A percentile compares a stretch with the other conserved stretches of the same genome.
Conservation (phyloP, 2,329 filamentous ascomycete genomes). For the Trichophyton benhamiae region DNA sequence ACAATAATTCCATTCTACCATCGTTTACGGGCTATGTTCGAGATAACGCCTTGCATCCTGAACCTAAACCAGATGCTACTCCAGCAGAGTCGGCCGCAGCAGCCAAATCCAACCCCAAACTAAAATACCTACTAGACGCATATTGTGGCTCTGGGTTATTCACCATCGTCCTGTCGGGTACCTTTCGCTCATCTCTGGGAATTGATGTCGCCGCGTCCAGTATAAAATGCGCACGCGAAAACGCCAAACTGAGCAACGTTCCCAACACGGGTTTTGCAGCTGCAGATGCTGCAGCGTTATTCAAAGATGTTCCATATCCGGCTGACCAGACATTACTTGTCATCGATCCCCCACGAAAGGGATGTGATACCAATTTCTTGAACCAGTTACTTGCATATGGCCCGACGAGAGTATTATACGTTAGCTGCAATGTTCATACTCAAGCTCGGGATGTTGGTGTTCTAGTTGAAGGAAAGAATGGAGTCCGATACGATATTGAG, state of each 20-base stretch:
- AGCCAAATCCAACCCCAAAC: slow-evolving; percentile 29
- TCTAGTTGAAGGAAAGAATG: slow-evolving; percentile 55
- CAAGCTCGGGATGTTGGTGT: slow-evolving; percentile 88
- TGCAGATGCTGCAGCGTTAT: slow-evolving; percentile 73
- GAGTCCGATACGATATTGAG: slow-evolving; percentile 66
- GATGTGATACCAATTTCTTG: slow-evolving; percentile 77
- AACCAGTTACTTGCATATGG: slow-evolving; percentile 65
- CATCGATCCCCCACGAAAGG: slow-evolving; percentile 91
- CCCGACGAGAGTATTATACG: slow-evolving; percentile 74
- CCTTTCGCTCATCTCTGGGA: slow-evolving; percentile 69
- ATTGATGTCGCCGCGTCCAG: slow-evolving; percentile 77
- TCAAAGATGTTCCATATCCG: slow-evolving; percentile 61
- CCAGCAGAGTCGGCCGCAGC: slow-evolving; percentile 18
- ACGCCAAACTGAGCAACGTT: slow-evolving; percentile 66
- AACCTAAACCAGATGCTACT: slow-evolving; percentile 12
- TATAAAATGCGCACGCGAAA: slow-evolving; percentile 65
- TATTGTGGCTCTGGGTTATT: slow-evolving; percentile 97
- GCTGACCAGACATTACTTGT: slow-evolving; percentile 81
- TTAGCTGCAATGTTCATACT: slow-evolving; percentile 96
- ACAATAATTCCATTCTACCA: slow-evolving; percentile 96
- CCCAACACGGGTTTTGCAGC: slow-evolving; percentile 72
- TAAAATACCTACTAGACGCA: slow-evolving; percentile 88
- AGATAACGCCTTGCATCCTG: slow-evolving; percentile 55
- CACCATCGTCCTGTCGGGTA: slow-evolving; percentile 76
- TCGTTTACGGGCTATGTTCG: slow-evolving; percentile 79